phyloP scores from a whole-genome alignment of 202 grass and related monocot genomes.

The Zizania palustris region DNA sequence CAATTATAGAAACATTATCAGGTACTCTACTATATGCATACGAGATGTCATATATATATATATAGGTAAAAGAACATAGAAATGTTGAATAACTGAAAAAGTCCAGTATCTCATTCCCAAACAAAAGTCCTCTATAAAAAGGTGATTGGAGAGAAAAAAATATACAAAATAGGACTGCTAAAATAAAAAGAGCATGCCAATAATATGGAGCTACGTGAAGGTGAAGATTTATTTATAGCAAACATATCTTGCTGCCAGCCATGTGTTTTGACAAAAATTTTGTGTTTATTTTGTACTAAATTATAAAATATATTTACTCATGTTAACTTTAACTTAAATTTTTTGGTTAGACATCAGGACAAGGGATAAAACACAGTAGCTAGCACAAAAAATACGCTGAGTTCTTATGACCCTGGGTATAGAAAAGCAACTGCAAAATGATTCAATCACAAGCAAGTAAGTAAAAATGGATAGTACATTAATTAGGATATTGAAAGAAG shows the following conservation, averaged over 20 bases:
- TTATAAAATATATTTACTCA: not conserved
- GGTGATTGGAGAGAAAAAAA: not conserved
- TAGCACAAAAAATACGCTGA: not conserved
- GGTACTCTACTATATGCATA: not conserved
- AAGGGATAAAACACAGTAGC: no score
- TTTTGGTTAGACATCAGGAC: no score
- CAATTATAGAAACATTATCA: constrained; percentile 1
- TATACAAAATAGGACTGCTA: not conserved
- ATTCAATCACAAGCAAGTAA: constrained; percentile 1
- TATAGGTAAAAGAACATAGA: not conserved
- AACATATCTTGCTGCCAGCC: not conserved
- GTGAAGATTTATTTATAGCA: constrained; percentile 1
- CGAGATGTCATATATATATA: not conserved
- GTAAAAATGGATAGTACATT: constrained; percentile 16
- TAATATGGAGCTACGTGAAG: not conserved
- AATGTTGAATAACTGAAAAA: not conserved
- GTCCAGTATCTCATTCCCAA: no score
- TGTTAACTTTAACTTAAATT: constrained; percentile 8
- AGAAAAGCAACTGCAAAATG: not conserved
- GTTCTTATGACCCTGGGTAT: not conserved
- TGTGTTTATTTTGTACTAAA: not conserved
- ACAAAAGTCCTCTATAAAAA: no score
- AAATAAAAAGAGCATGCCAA: constrained; percentile 18
- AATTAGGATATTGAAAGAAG: not conserved
- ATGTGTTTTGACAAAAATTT: not conserved